phyloP scores from a whole-genome alignment of 768 basidiomycete genomes.

The Chalciporus piperatus region DNA sequence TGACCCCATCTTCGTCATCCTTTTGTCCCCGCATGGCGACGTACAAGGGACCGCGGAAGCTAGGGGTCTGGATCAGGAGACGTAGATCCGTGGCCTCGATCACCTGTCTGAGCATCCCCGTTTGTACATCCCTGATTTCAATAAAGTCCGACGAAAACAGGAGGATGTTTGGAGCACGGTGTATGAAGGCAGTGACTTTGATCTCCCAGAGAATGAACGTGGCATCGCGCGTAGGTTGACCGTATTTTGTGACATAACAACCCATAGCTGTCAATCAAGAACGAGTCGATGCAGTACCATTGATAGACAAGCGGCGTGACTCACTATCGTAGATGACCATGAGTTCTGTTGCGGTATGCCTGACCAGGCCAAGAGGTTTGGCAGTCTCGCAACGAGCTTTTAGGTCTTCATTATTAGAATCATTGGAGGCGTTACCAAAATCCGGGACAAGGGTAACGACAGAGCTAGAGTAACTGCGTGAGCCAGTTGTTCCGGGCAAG shows the following conservation, averaged over 20 bases:
- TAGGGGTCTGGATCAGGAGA: conserved; percentile 46
- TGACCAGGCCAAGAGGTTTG: conserved; percentile 67
- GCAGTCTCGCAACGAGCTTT: conserved; percentile 56
- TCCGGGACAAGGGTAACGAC: conserved; percentile 57
- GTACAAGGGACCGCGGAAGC: conserved; percentile 45
- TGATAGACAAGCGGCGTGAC: conserved; percentile 17
- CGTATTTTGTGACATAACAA: conserved; percentile 71
- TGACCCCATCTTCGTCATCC: conserved; percentile 54
- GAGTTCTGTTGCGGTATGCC: conserved; percentile 51
- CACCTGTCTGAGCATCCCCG: conserved; percentile 77
- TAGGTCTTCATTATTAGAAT: conserved; percentile 45
- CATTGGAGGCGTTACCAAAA: conserved; percentile 40
- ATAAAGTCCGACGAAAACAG: conserved; percentile 75
- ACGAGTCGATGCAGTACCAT: neutral
- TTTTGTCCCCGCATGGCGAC: conserved; percentile 61
- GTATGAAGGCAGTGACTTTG: conserved; percentile 57
- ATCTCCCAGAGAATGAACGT: conserved; percentile 80
- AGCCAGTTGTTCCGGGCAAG: neutral
- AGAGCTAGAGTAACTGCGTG: conserved; percentile 40
- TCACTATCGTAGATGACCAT: conserved; percentile 75
- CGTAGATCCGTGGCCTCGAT: conserved; percentile 72
- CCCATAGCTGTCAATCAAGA: conserved; percentile 54
- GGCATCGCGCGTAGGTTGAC: conserved; percentile 56
- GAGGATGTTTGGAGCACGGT: conserved; percentile 61
- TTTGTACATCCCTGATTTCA: conserved; percentile 64